Percentiles rank a stretch among this genome's conserved stretches.
phyloP scores from a whole-genome alignment of 352 stramenopile genomes.

The Globisporangium nunn region DNA sequence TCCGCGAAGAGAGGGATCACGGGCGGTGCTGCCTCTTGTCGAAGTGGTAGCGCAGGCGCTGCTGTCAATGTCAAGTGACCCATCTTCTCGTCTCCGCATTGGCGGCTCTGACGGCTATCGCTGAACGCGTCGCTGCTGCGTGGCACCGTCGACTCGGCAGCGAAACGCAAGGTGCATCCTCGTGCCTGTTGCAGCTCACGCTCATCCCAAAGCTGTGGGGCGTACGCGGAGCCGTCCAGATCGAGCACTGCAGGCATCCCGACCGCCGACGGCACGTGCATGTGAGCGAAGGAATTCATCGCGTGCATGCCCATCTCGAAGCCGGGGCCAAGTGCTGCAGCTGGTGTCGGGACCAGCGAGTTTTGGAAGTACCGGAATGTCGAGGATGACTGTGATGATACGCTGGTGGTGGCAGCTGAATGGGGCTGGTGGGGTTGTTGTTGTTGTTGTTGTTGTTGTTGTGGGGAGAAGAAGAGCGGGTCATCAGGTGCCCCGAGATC shows the following conservation, averaged over 20 bases:
- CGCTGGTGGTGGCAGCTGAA: background rate
- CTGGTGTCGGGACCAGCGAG: background rate
- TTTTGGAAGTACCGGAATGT: background rate
- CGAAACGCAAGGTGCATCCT: background rate
- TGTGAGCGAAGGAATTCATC: conserved; percentile 5
- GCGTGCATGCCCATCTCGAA: conserved; percentile 6
- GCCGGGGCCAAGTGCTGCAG: background rate
- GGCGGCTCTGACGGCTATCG: background rate
- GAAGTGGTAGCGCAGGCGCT: background rate
- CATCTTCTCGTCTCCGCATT: background rate
- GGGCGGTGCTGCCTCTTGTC: background rate
- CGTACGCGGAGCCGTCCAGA: background rate
- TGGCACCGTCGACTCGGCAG: background rate
- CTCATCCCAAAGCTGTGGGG: conserved; percentile 1
- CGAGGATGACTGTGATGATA: background rate
- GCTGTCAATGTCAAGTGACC: background rate
- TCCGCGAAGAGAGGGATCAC: conserved; percentile 4
- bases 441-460: conserved; percentile 2
- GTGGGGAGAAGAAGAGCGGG: background rate
- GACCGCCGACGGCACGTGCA: background rate
- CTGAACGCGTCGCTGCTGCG: background rate
- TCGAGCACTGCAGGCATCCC: conserved; percentile 1
- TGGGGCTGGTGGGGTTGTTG: background rate
- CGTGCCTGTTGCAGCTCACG: background rate
- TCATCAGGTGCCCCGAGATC: no score